phyloP scores from a whole-genome alignment of 148 eudicot species.

The Dianthus caryophyllus region DNA sequence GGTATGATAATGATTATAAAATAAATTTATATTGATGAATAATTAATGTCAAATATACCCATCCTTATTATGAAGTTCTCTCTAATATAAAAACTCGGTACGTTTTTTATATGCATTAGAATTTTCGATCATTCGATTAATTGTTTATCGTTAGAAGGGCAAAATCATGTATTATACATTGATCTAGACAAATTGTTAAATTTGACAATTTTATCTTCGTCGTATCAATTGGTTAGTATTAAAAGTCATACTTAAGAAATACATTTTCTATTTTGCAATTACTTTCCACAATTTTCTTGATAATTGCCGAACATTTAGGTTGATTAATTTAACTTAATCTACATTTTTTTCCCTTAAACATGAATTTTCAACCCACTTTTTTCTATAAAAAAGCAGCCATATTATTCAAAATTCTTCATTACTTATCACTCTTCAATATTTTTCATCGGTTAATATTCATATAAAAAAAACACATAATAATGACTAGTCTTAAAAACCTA shows the following conservation, averaged over 20 bases:
- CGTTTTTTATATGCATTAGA: no score
- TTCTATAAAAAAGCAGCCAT: constrained; percentile 8
- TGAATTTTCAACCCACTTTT: background rate
- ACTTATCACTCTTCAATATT: background rate
- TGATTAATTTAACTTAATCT: background rate
- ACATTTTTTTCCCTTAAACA: background rate
- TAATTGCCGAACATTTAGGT: background rate
- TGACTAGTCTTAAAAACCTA: background rate
- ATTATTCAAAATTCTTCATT: background rate
- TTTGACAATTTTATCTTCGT: background rate
- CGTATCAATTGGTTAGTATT: no score
- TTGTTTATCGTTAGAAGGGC: no score
- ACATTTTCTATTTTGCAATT: background rate
- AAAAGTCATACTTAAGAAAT: background rate
- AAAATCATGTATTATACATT: no score
- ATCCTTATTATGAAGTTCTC: no score
- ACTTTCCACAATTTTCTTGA: constrained; percentile 2
- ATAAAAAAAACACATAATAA: background rate
- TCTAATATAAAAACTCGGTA: no score
- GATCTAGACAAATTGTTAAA: no score
- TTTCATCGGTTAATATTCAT: background rate
- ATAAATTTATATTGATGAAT: no score
- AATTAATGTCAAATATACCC: no score
- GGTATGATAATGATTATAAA: no score
- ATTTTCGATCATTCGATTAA: no score